A percentile compares a stretch with the other conserved stretches of the same genome.
These are phyloP conservation scores for Phytophthora fragariae DNA, from an alignment of 352 stramenopile genomes.

Conservation along the genomic window DNA sequence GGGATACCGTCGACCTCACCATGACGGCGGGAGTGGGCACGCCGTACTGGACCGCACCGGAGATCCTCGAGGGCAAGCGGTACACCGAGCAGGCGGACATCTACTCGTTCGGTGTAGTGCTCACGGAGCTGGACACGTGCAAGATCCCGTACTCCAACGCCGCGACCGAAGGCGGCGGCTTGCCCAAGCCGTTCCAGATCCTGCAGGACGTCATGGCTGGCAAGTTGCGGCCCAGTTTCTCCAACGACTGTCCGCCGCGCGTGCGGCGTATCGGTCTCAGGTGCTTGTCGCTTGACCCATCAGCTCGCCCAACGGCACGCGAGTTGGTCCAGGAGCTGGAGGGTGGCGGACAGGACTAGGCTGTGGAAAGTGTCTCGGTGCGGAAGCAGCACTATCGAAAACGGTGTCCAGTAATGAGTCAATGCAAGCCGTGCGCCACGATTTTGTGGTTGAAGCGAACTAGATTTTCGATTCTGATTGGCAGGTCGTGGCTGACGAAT, in stretches of 20 bases:
- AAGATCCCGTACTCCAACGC: slow-evolving; percentile 44
- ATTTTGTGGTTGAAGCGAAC: slow-evolving; percentile 31
- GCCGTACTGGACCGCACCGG: slow-evolving; percentile 82
- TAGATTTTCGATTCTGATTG: slow-evolving; percentile 21
- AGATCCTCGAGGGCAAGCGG: slow-evolving; percentile 64
- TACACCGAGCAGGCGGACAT: slow-evolving; percentile 75
- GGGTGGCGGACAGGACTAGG: slow-evolving; percentile 1
- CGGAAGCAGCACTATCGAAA: neutral
- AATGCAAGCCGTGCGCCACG: slow-evolving; percentile 5
- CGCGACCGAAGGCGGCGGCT: slow-evolving; percentile 16
- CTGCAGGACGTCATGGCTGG: slow-evolving; percentile 52
- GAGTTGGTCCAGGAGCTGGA: slow-evolving; percentile 32
- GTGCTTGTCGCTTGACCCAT: slow-evolving; percentile 18
- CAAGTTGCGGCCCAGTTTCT: slow-evolving; percentile 56
- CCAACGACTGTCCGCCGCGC: slow-evolving; percentile 41
- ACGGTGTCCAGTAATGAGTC: neutral
- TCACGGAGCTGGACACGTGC: slow-evolving; percentile 52
- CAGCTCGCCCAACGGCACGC: slow-evolving; percentile 14
- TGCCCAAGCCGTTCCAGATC: slow-evolving; percentile 50
- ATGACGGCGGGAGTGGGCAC: slow-evolving; percentile 82
- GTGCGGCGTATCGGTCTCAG: slow-evolving; percentile 32
- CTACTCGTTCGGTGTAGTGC: slow-evolving; percentile 75
- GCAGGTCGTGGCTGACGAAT: slow-evolving; percentile 32
- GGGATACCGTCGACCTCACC: slow-evolving; percentile 18
- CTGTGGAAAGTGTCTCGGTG: neutral